Evolutionary conservation across 257 asterid genomes (phyloP).

Genomic region (Solanum ahanhuiri): DNA sequence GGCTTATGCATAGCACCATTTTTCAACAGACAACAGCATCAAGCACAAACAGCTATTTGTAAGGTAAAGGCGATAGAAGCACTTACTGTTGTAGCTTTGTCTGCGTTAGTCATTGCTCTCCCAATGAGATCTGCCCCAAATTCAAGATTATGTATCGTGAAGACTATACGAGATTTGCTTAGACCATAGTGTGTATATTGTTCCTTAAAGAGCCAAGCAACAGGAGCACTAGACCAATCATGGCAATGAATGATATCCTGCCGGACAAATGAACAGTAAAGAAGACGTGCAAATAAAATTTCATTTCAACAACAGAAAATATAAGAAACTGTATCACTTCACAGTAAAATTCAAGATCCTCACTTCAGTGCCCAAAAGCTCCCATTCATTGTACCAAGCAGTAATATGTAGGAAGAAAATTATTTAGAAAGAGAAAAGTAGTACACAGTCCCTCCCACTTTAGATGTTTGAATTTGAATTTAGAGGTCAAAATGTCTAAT

Average conservation of each 20-base stretch:
- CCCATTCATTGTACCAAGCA: neutral
- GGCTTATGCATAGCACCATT: neutral
- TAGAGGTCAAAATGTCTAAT: neutral
- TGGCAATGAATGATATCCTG: conserved; percentile 98
- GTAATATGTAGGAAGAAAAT: neutral
- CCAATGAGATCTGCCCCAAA: conserved; percentile 71
- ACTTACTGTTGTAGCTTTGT: conserved; percentile 92
- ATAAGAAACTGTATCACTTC: neutral
- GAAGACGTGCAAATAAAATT: neutral
- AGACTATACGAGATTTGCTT: conserved; percentile 80
- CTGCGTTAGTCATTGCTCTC: conserved; percentile 69
- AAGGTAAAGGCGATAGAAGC: conserved; percentile 3
- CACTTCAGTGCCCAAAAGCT: neutral
- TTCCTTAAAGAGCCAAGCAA: conserved; percentile 89
- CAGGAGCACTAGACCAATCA: conserved; percentile 99
- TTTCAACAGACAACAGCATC: neutral
- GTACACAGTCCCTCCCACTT: neutral
- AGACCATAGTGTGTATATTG: conserved; percentile 78
- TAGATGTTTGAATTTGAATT: neutral
- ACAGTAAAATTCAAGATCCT: neutral
- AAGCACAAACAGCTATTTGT: neutral
- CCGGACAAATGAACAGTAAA: neutral
- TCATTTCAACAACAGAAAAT: neutral
- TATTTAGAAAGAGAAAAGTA: neutral
- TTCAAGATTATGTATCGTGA: conserved; percentile 97